Conservation (phyloP, 2,329 filamentous ascomycete species). For the Penicillium sp. region DNA sequence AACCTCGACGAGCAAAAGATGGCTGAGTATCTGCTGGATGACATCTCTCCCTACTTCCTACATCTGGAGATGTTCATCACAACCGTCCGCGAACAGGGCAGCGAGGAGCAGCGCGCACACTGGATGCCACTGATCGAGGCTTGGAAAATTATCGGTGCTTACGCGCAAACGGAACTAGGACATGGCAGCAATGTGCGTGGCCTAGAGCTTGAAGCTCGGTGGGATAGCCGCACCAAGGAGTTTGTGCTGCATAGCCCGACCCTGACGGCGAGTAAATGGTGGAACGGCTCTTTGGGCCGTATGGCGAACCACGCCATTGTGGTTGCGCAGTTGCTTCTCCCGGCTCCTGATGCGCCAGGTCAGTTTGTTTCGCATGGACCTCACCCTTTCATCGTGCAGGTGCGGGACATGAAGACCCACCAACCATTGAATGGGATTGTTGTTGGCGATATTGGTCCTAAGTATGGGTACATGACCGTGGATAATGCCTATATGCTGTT, state of each 20-base stretch:
- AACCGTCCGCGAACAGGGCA: slow-evolving; percentile 52
- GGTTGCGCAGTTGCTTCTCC: slow-evolving; percentile 52
- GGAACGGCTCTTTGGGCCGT: slow-evolving; percentile 54
- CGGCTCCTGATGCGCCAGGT: slow-evolving; percentile 27
- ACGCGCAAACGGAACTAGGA: slow-evolving; percentile 54
- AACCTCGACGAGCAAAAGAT: slow-evolving; percentile 52
- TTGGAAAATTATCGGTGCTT: slow-evolving; percentile 53
- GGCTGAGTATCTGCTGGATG: slow-evolving; percentile 54
- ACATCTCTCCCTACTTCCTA: slow-evolving; percentile 54
- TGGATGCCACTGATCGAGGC: slow-evolving; percentile 52
- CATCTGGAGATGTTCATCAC: slow-evolving; percentile 54
- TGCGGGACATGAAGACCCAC: slow-evolving; percentile 51
- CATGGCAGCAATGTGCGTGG: slow-evolving; percentile 55
- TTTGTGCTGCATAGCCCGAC: slow-evolving; percentile 54
- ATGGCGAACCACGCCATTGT: slow-evolving; percentile 58
- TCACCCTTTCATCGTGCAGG: slow-evolving; percentile 55
- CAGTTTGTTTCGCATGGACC: slow-evolving; percentile 50
- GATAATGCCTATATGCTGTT: slow-evolving; percentile 57
- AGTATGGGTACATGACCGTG: slow-evolving; percentile 55
- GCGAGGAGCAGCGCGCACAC: slow-evolving; percentile 47
- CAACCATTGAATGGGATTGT: slow-evolving; percentile 49
- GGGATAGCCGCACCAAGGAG: slow-evolving; percentile 46
- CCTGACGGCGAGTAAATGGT: slow-evolving; percentile 56
- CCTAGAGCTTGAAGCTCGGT: slow-evolving; percentile 50
- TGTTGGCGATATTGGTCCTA: slow-evolving; percentile 57